phyloP scores from a whole-genome alignment of 2,329 filamentous ascomycete genomes.

The Stagonosporopsis cucurbitacearum region DNA sequence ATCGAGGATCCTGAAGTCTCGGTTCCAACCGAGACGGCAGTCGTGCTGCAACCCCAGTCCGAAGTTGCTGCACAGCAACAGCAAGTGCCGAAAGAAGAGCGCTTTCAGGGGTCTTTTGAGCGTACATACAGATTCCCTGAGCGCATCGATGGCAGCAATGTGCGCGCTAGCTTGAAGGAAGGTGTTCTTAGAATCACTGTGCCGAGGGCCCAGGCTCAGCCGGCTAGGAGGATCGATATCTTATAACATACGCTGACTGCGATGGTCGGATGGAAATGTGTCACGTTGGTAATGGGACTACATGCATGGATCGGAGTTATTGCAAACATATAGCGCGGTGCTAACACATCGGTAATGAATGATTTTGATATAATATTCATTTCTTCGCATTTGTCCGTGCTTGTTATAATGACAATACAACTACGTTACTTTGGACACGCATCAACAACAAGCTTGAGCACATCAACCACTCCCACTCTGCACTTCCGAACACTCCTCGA shows the following conservation, averaged over 20 bases:
- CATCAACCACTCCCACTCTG: not conserved
- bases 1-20: conserved; percentile 12
- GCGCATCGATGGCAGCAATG: conserved; percentile 67
- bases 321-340: not conserved
- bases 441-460: not conserved
- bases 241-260: conserved; percentile 21
- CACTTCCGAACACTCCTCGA: not conserved
- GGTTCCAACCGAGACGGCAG: conserved; percentile 21
- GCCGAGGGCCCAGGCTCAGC: conserved; percentile 62
- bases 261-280: not conserved
- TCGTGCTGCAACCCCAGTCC: conserved; percentile 27
- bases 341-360: conserved; percentile 2
- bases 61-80: conserved; percentile 28
- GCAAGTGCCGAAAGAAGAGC: conserved; percentile 54
- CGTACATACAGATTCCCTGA: conserved; percentile 72
- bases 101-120: conserved; percentile 70
- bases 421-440: too few relatives aligned
- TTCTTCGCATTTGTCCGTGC: not conserved
- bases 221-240: conserved; percentile 38
- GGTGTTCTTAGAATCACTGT: conserved; percentile 69
- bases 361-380: not conserved
- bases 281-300: not conserved
- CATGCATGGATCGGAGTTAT: conserved; percentile 4
- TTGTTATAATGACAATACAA: not conserved
- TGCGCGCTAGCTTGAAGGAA: conserved; percentile 68